Conservation (phyloP, 768 basidiomycete genomes). For the Artomyces pyxidatus region DNA sequence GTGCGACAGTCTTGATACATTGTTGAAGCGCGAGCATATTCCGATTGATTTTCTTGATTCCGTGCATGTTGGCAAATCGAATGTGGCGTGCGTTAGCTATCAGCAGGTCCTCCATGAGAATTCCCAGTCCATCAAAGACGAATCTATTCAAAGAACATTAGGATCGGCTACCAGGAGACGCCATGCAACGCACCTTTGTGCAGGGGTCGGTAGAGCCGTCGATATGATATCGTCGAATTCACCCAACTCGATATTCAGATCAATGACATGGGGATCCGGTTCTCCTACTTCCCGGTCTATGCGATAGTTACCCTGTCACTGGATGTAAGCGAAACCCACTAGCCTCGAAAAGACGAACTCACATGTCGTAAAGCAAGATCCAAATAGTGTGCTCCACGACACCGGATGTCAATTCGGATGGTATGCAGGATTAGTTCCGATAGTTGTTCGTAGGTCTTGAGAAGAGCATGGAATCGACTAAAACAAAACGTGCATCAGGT, state of each 20-base stretch:
- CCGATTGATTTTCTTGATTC: conserved; percentile 79
- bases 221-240: conserved; percentile 66
- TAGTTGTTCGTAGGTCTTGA: conserved; percentile 86
- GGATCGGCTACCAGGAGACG: conserved; percentile 8
- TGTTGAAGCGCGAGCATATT: conserved; percentile 92
- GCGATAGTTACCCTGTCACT: conserved; percentile 70
- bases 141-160: conserved; percentile 43
- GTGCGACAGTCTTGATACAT: conserved; percentile 69
- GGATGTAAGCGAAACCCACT: neutral
- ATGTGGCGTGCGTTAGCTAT: conserved; percentile 69
- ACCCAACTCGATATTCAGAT: conserved; percentile 75
- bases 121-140: conserved; percentile 77
- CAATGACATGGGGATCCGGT: conserved; percentile 83
- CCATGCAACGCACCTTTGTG: conserved; percentile 50
- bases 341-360: neutral
- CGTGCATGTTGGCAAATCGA: conserved; percentile 59
- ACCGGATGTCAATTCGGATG: conserved; percentile 81
- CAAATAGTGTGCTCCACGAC: conserved; percentile 74
- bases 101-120: conserved; percentile 78
- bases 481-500: conserved; percentile 2
- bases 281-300: conserved; percentile 81
- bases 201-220: conserved; percentile 49
- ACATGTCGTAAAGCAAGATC: conserved; percentile 65
- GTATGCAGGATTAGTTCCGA: conserved; percentile 82
- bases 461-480: conserved; percentile 86